Evolutionary conservation across 345 rosid genomes (phyloP).

Genomic region (Theobroma cacao): DNA sequence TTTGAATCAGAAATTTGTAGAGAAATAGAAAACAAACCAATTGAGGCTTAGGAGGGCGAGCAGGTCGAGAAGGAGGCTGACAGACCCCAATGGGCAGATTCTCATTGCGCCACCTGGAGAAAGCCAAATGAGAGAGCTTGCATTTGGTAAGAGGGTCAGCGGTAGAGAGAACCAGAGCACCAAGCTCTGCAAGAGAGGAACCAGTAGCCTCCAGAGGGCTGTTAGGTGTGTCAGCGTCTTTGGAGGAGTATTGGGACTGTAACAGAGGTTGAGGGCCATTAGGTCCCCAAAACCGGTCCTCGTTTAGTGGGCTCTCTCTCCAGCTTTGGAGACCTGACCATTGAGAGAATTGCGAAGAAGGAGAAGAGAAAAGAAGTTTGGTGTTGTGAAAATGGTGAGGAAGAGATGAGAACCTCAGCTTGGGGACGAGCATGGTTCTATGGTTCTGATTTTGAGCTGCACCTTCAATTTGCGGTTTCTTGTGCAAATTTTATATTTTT

Average conservation of each 20-base stretch:
- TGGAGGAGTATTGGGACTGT: neutral
- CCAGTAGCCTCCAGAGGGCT: conserved; percentile 33
- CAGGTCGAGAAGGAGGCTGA: conserved; percentile 63
- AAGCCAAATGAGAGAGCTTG: conserved; percentile 71
- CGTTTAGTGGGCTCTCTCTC: conserved; percentile 62
- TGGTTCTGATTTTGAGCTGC: neutral
- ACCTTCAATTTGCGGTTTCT: neutral
- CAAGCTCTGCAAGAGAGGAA: conserved; percentile 81
- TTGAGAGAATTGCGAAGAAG: conserved; percentile 34
- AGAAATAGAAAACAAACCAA: conserved; percentile 46
- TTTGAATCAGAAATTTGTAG: neutral
- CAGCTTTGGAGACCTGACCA: conserved; percentile 76
- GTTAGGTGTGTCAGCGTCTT: neutral
- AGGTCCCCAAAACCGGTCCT: conserved; percentile 77
- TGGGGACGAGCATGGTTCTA: neutral
- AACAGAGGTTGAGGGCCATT: conserved; percentile 52
- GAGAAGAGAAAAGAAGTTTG: conserved; percentile 30
- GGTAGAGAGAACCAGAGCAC: conserved; percentile 78
- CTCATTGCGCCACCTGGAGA: conserved; percentile 62
- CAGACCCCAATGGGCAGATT: conserved; percentile 57
- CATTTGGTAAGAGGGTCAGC: conserved; percentile 65
- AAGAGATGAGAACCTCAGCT: neutral
- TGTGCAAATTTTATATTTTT: too few relatives aligned
- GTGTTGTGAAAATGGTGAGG: conserved; percentile 1
- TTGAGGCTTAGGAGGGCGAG: conserved; percentile 68